Evolutionary conservation across 495 filamentous ascomycete species (phyloP), one percentile per base, ranked within the genome.

Genomic region (Lasiosphaeriaceae sp.): DNA sequence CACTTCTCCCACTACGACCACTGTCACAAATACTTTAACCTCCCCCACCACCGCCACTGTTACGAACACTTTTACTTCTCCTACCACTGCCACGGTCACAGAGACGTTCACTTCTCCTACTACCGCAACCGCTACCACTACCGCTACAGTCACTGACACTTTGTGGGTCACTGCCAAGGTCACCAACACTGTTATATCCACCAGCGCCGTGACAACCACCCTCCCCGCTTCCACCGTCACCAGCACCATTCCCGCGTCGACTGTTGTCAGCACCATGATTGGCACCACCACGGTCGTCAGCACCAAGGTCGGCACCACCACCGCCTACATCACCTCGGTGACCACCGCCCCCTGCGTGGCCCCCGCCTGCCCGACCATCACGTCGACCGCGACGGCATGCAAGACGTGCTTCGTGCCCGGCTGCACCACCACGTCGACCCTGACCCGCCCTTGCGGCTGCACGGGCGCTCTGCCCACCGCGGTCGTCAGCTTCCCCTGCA

Each of bases 321-420:
- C 59, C 0, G 37, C 48, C 4, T 58, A 55, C n/a, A 17, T 54
- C 9, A 46, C 23, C 14, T 4, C 43, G 7, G 54, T 60, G n/a
- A n/a, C n/a, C n/a, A n/a, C n/a, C n/a, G n/a, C n/a, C n/a, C n/a
- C n/a, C 47, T 23, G 35, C 1, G n/a, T 26, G 2, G 39, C 51
- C 0, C 55, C 56, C 1, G 41, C 47, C 17, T 66, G 64, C 58
- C 64, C 64, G 1, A 67, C 65, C 23, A 51, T 67, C 54, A 67
- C 65, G 0, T 35, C 47, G 11, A 70, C 67, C 0, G 61, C 60
- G 0, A 70, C 66, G 2, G 67, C 67, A 2, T 70, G 66, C 63
- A 22, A 37, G 11, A 47, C 52, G 17, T 70, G 65, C 63, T 49
- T 68, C 16, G 55, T 68, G 17, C 67, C 67, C 16, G 55, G 57